phyloP scores from a whole-genome alignment of 2,329 filamentous ascomycete species.

The Drechslerella stenobrocha region DNA sequence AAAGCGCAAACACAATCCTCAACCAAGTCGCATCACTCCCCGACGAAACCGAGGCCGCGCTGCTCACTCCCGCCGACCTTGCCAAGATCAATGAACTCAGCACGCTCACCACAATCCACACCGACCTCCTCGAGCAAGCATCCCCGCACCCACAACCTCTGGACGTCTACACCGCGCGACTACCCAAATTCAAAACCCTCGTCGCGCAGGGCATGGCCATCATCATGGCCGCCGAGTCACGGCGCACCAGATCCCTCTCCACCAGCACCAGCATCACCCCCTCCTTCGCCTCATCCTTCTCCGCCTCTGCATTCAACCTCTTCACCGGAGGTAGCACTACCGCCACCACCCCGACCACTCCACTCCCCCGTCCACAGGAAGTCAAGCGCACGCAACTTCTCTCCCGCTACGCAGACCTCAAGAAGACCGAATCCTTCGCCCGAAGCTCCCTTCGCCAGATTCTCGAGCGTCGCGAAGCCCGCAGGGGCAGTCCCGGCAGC shows the following conservation, averaged over 20 bases:
- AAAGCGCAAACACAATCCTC: constrained; percentile 41
- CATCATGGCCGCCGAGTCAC: constrained; percentile 34
- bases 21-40: constrained; percentile 40
- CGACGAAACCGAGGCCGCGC: constrained; percentile 25
- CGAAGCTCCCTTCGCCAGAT: constrained; percentile 39
- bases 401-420: constrained; percentile 36
- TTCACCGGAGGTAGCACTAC: neutral
- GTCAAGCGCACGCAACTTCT: constrained; percentile 44
- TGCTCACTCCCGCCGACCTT: constrained; percentile 29
- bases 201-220: constrained; percentile 44
- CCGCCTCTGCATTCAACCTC: neutral
- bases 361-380: constrained; percentile 17
- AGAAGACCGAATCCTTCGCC: constrained; percentile 42
- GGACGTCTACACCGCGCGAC: constrained; percentile 21
- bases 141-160: constrained; percentile 5
- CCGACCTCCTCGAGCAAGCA: constrained; percentile 6
- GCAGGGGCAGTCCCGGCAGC: constrained; percentile 20
- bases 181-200: constrained; percentile 38
- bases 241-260: constrained; percentile 8
- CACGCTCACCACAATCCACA: constrained; percentile 18
- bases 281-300: neutral
- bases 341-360: neutral
- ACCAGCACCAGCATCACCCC: neutral
- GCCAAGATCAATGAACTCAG: constrained; percentile 44
- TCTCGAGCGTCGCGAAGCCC: constrained; percentile 28